These are phyloP conservation scores for Vickermania ingenoplastis DNA, from an alignment of 208 protist species.

Conservation along the genomic window DNA sequence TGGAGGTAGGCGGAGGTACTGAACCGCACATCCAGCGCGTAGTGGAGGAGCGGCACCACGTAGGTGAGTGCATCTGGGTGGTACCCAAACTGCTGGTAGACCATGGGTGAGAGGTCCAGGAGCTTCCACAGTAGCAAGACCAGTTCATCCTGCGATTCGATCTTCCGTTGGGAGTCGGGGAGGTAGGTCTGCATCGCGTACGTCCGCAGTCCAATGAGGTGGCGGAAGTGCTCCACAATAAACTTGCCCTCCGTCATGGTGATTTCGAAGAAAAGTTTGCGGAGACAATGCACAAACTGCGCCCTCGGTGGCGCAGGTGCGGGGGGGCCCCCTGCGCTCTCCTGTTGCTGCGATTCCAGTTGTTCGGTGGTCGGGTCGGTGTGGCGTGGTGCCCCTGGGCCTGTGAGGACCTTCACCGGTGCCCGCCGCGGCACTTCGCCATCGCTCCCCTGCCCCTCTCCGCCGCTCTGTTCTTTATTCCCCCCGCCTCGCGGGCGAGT, in stretches of 20 bases:
- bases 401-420: not conserved
- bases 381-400: not conserved
- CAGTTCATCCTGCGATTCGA: slow-evolving; percentile 55
- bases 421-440: not conserved
- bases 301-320: not conserved
- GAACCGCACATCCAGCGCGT: slow-evolving; percentile 46
- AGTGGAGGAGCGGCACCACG: slow-evolving; percentile 66
- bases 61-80: slow-evolving; percentile 37
- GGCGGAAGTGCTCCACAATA: slow-evolving; percentile 32
- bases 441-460: not conserved
- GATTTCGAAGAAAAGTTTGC: slow-evolving; percentile 46
- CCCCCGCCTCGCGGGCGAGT: not conserved
- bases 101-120: slow-evolving; percentile 55
- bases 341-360: not conserved
- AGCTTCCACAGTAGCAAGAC: slow-evolving; percentile 84
- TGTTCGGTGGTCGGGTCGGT: not conserved
- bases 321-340: not conserved
- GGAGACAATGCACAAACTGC: slow-evolving; percentile 52
- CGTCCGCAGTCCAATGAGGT: slow-evolving; percentile 41
- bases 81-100: slow-evolving; percentile 33
- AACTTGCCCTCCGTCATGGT: slow-evolving; percentile 60
- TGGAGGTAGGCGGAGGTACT: slow-evolving; percentile 21
- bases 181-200: slow-evolving; percentile 59
- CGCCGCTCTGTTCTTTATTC: not conserved
- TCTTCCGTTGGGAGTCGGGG: slow-evolving; percentile 54